Percentiles rank a stretch among this genome's conserved stretches.
Conservation (phyloP, 2,329 filamentous ascomycete genomes). For the Claviceps monticola region DNA sequence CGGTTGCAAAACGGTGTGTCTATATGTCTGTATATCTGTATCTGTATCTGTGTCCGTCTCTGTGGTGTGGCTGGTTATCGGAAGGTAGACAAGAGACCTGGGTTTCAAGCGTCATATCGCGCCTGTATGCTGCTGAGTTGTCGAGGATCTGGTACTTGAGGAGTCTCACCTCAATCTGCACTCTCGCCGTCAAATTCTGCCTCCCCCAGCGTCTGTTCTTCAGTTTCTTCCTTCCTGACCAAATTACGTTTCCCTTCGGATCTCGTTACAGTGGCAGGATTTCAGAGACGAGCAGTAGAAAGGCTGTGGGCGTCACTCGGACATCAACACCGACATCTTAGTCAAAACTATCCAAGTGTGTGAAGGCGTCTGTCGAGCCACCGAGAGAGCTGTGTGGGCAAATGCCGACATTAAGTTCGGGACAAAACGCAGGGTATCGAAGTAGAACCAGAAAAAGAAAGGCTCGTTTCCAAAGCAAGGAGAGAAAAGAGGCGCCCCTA, state of each 20-base stretch:
- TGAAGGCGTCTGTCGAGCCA: neutral
- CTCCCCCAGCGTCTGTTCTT: too few species aligned
- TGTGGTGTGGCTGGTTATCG: too few species aligned
- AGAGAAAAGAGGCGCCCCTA: too few species aligned
- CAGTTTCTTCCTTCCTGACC: neutral
- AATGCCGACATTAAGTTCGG: neutral
- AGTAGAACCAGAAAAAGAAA: slow-evolving; percentile 4
- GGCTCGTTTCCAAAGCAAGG: too few species aligned
- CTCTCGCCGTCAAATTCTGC: too few species aligned
- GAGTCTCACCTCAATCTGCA: too few species aligned
- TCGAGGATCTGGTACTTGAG: too few species aligned
- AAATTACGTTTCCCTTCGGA: neutral
- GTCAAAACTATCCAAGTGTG: neutral
- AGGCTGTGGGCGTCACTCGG: neutral
- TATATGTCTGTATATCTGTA: slow-evolving; percentile 13
- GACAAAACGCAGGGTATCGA: slow-evolving; percentile 13
- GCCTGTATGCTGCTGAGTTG: too few species aligned
- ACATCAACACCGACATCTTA: neutral
- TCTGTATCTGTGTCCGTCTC: neutral
- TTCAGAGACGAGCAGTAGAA: neutral
- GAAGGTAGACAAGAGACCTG: neutral
- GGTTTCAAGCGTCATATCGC: too few species aligned
- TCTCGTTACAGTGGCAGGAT: neutral
- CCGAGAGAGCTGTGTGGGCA: neutral
- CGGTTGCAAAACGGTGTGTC: too few species aligned